Base-by-base conservation (phyloP, 768 basidiomycete genomes). In the Pisolithus orientalis region DNA sequence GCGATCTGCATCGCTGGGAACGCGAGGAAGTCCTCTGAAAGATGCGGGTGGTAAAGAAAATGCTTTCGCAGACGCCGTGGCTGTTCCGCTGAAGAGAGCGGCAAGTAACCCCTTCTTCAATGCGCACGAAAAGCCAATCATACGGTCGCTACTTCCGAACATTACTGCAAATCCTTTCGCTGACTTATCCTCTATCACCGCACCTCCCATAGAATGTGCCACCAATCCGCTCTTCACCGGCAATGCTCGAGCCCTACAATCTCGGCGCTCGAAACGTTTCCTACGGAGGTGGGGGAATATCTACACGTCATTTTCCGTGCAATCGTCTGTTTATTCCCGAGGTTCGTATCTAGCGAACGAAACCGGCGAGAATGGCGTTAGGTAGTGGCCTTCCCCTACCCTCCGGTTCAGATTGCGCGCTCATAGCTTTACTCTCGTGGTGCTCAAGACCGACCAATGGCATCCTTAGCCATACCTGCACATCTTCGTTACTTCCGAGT, bases 231-330 rank as follows among this genome's bases (percentile, higher is more conserved):
- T 76, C 3, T 55, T 64, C 21, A 62, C 71, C 11, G 76, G 71
- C 55, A 79, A 74, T 44, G 75, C 80, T 49, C 77, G 74, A 43
- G 83, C 84, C 13, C 66, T 88, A 57, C 75, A 73, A 61, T 83
- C 82, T 21, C 72, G 24, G 87, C 48, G 16, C 75, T 88, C 39
- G 77, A 83, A 83, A 32, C 75, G 2, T 62, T 75, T 1, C 70
- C 74, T 43, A 72, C 75, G 34, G 75, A 77, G 51, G 72, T 74
- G 3, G 71, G 79, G 56, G 72, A 72, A 49, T 70, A 79, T 31
- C 64, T 83, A 59, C 72, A 83, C 42, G 72, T 83, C 27, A 74
- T n/a, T 77, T n/a, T 85, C 83, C 4, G 70, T 84, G 70, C 80
- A 81, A 56, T 78, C 83, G 2, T 81, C 81, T 5, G 13, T 58